Conservation (phyloP, 768 basidiomycete species). For the Tricholoma matsutake region DNA sequence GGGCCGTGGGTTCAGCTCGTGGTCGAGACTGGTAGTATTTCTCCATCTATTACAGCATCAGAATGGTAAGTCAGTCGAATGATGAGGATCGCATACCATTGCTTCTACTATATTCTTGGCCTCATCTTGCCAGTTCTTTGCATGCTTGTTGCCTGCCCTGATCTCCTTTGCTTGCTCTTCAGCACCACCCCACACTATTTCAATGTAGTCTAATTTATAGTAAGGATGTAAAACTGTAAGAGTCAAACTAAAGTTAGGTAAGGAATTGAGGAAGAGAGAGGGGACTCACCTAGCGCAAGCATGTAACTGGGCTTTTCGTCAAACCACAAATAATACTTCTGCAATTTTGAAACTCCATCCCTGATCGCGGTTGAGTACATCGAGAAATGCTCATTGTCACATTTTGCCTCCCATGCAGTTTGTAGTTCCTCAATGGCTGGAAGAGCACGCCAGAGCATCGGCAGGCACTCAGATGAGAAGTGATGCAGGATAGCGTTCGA, state of each 20-base stretch:
- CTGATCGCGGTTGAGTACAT: conserved; percentile 18
- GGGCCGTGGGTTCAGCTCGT: not conserved
- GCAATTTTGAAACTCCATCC: conserved; percentile 20
- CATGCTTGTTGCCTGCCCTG: conserved; percentile 11
- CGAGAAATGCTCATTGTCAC: not conserved
- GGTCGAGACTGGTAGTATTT: conserved; percentile 7
- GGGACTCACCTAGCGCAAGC: conserved; percentile 23
- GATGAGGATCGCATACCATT: conserved; percentile 3
- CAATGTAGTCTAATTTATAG: conserved; percentile 25
- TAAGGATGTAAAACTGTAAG: conserved; percentile 29
- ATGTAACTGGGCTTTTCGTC: conserved; percentile 18
- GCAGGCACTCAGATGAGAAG: conserved; percentile 22
- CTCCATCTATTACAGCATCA: conserved; percentile 2
- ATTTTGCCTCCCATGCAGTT: conserved; percentile 26
- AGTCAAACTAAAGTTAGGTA: conserved; percentile 10
- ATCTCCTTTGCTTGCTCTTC: conserved; percentile 20
- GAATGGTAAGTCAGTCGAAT: not conserved
- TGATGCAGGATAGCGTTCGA: conserved; percentile 14
- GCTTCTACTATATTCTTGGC: conserved; percentile 12
- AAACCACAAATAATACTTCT: conserved; percentile 19
- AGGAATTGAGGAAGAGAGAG: too few species aligned
- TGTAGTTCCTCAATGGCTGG: conserved; percentile 26
- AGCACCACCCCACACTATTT: conserved; percentile 23
- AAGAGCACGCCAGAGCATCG: conserved; percentile 24
- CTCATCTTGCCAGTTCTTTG: conserved; percentile 18